Base-by-base conservation (phyloP, 2,329 filamentous ascomycete genomes). In the Dactylellina cionopaga region DNA sequence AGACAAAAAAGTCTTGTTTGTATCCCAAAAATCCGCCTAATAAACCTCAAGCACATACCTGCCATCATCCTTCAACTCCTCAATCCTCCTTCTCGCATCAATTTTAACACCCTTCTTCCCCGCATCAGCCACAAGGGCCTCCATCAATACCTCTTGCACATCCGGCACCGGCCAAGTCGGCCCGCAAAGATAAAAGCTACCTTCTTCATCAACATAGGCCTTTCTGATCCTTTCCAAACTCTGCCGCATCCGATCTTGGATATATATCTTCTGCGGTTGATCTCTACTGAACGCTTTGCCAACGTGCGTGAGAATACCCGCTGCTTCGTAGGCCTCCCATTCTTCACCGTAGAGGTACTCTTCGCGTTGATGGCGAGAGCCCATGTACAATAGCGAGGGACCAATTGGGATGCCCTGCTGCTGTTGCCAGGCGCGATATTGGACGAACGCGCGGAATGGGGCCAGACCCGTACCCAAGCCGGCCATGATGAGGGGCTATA, bases 341-440 rank as follows among this genome's bases (percentile, higher is more conserved):
- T 99, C 95, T 81, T 99, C 95, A 74, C 95, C 95, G 79, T 98
- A 99, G 72, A 97, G 89, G 82, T 99, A 99, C 83, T 99, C 95
- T 83, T 99, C 95, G 76, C 93, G 92, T 84, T 97, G 92, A 85
- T 97, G 93, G 58, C 95, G 93, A 15, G 92, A 94, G 75, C 95
- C 95, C 84, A 99, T 94, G 85, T 98, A 99, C 71, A 99, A 84
- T 58, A 99, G 87, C 74, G 98, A 95, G 43, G 92, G 84, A 59
- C 95, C 95, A 76, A 99, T 96, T 68, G 95, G 89, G 84, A 96
- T 93, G 81, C 95, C 95, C 81, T 96, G 92, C n/a, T 92, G 89
- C 84, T 96, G 96, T 80, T 99, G 94, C 88, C 96, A 92, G 52
- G 95, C 95, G 66, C 95, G 94, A 83, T 99, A 95, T 83, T 99